Evolutionary conservation across 2,329 filamentous ascomycete species (phyloP), one percentile per base, ranked within the genome.

Genomic region (Ambrosiella beaveri): DNA sequence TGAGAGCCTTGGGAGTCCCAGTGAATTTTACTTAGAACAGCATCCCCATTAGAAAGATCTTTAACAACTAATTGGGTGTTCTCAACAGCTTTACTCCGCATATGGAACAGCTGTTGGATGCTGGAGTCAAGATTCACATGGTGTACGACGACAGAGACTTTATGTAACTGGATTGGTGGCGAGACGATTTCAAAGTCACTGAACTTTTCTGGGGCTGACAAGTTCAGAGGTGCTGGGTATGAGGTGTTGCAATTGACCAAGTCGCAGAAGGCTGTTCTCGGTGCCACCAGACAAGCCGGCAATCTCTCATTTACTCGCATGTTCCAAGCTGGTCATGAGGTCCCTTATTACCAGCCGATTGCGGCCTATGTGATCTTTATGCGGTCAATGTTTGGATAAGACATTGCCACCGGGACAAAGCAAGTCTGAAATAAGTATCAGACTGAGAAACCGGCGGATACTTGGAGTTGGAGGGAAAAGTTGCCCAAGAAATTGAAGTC

Each of bases 181-280:
- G 78, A 93, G 68, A 81, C 83, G 1, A 74, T 88, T 49, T 86
- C 83, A 1, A 64, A 68, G 15, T 81, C 84, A 62, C 7, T 54
- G 13, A 39, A 54, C 11, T 54, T 37, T n/a, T 12, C 8, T 7
- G n/a, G 36, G 0, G 68, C 73, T 0, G 68, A 70, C 1, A 68
- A 71, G 36, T 93, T 90, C 66, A 71, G 75, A 1, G 67, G 71
- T 0, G 82, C 87, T 0, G 86, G 86, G 0, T 93, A 91, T 66
- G 79, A 80, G 0, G 80, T 84, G 12, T 80, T 93, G 61, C 71
- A 81, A 11, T 69, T 73, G 0, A 68, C 71, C 7, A 49, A 49
- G 0, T 82, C 87, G 0, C 86, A 85, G 0, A 93, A 91, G 66
- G 79, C 80, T 0, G 80, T 84, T 13, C 80, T 94, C 56, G 87